Evolutionary conservation across 225 moss, liverwort and hornwort genomes (phyloP), one percentile per base, ranked within the genome.

Genomic region (Climacium dendroides): DNA sequence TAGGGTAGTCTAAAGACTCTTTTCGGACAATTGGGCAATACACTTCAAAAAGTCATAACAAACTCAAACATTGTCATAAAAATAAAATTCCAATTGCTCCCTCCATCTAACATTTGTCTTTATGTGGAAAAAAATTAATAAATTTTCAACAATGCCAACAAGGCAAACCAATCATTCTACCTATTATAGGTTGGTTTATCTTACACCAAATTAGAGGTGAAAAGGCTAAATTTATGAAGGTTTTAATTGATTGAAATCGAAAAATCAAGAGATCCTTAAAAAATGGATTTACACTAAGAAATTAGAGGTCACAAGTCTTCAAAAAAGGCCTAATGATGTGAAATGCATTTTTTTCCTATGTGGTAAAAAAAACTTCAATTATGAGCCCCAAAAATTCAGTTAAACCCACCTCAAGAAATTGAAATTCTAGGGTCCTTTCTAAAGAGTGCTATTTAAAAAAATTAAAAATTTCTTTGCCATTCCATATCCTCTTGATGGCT

Each of bases 361-460:
- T 41, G 7, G 15, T 3, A 41, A 1, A 8, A 41, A 41, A 24
- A 41, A 8, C 3, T 39, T 24, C 37, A 70, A 70, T 41, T 70
- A 41, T 5, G 9, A 8, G 28, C 3, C 9, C 2, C 0, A 0
- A 0, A 70, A 70, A 41, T 41, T 39, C 3, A n/a, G 0, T 70
- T 25, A 25, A 9, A 15, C 0, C 25, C 25, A 41, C 26, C 2
- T 70, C 3, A 15, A 24, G 10, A 39, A 69, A 39, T 24, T 13
- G 0, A 9, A 70, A 70, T 26, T 9, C 9, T 0, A 26, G 15
- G 1, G 15, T 70, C 15, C 9, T 41, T 9, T 5, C 0, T 41
- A 0, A 5, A 41, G 41, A 70, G 5, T 0, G 3, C 13, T 39
- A 39, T 23, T 32, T 59, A 2, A 11, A 24, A 48, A 11, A 48